Evolutionary conservation across 2,329 filamentous ascomycete species (phyloP).

Genomic region (Ceratocystis cacaofunesta): DNA sequence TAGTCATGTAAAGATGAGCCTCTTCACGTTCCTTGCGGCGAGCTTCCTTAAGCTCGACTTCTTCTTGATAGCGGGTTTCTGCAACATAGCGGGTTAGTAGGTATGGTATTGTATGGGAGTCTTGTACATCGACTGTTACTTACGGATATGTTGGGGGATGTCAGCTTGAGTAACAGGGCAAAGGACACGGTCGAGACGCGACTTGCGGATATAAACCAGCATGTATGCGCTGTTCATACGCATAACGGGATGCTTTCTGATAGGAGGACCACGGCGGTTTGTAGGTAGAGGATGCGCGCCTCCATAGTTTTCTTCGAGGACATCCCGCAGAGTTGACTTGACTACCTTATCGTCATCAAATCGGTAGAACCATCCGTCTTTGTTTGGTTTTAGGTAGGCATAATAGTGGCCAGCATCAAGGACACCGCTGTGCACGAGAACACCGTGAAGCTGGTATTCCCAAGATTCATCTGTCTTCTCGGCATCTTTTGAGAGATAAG

Average conservation of each 20-base stretch:
- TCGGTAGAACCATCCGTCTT: constrained; percentile 89
- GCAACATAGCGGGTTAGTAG: constrained; percentile 13
- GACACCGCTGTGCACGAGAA: constrained; percentile 91
- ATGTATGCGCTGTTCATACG: constrained; percentile 84
- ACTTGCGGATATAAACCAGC: constrained; percentile 92
- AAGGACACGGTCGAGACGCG: constrained; percentile 67
- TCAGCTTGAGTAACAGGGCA: constrained; percentile 61
- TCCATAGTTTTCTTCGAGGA: constrained; percentile 91
- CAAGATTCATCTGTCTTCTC: constrained; percentile 71
- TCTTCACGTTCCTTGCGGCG: constrained; percentile 81
- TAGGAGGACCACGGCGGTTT: constrained; percentile 30
- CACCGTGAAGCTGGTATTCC: constrained; percentile 84
- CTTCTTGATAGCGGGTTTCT: constrained; percentile 67
- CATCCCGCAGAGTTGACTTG: constrained; percentile 80
- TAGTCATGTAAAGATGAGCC: constrained; percentile 78
- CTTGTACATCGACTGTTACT: neutral
- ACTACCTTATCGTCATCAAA: constrained; percentile 97
- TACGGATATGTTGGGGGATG: constrained; percentile 39
- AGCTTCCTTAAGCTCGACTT: constrained; percentile 59
- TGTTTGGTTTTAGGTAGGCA: constrained; percentile 83
- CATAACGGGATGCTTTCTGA: constrained; percentile 45
- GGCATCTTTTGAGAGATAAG: constrained; percentile 73
- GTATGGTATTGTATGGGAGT: neutral
- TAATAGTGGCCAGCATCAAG: constrained; percentile 98
- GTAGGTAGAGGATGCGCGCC: constrained; percentile 53